Conservation (phyloP, 2,329 filamentous ascomycete species). For the Colletotrichum euphorbiae region DNA sequence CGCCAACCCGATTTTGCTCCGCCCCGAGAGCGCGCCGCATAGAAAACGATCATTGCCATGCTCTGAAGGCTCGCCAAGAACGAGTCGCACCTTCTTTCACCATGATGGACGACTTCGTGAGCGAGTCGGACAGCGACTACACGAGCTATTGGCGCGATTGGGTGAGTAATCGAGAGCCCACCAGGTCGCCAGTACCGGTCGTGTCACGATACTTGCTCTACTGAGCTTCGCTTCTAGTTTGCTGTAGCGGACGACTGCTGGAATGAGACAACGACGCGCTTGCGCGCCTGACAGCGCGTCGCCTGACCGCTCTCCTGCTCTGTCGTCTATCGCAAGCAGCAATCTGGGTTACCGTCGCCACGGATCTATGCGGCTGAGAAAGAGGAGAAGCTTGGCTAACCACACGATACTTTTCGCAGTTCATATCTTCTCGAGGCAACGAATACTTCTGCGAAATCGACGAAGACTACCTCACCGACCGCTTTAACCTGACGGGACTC, state of each 20-base stretch:
- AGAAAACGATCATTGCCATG: constrained; percentile 12
- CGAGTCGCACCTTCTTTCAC: constrained; percentile 37
- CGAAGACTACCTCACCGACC: constrained; percentile 97
- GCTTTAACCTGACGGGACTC: constrained; percentile 96
- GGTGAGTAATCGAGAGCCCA: constrained; percentile 71
- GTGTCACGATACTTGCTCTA: too few relatives aligned
- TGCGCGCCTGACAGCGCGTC: too few relatives aligned
- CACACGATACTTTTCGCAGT: constrained; percentile 65
- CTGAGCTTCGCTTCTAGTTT: too few relatives aligned
- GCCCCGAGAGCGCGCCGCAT: not conserved
- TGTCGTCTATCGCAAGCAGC: too few relatives aligned
- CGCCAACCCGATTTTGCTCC: not conserved
- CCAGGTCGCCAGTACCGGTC: too few relatives aligned
- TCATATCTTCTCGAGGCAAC: constrained; percentile 96
- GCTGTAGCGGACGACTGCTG: too few relatives aligned
- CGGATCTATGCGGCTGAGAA: too few relatives aligned
- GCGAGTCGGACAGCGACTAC: constrained; percentile 98
- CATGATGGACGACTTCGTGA: constrained; percentile 96
- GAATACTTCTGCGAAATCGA: constrained; percentile 99
- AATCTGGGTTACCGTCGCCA: too few relatives aligned
- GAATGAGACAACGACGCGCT: too few relatives aligned
- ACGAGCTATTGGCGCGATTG: constrained; percentile 99
- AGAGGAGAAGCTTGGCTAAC: constrained; percentile 20
- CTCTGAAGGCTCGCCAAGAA: constrained; percentile 24
- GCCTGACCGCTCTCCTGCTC: too few relatives aligned